Evolutionary conservation across 1,284 basidiomycete genomes (phyloP), one percentile per base, ranked within the genome.

Genomic region (Rugosomyces carneus): DNA sequence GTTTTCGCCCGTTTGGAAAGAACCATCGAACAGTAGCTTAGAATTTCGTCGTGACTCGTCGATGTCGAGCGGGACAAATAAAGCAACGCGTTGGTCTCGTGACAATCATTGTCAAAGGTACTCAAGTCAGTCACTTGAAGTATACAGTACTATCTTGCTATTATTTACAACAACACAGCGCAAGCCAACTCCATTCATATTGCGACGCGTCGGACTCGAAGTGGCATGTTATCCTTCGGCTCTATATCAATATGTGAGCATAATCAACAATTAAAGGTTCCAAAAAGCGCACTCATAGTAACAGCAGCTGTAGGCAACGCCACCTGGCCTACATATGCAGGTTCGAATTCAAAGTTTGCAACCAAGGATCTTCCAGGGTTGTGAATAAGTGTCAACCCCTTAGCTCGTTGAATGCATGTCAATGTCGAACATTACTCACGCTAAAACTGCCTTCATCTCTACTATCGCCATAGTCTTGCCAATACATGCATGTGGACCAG

Each of bases 381-480:
- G 19, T 6, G 16, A 36, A 2, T 5, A 8, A n/a, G n/a, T n/a
- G n/a, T n/a, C n/a, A n/a, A n/a, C n/a, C n/a, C n/a, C n/a, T n/a
- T n/a, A n/a, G n/a, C n/a, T n/a, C n/a, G n/a, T n/a, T n/a, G n/a
- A n/a, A n/a, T n/a, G n/a, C n/a, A n/a, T n/a, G n/a, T n/a, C 27
- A 4, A 29, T 37, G 20, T 3, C 7, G 24, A 20, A 35, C 1
- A 39, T 9, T 9, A 62, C 68, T 42, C 47, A 73, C 72, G 65
- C 61, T 15, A 70, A 45, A 10, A 71, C 66, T 36, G 67, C 68
- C 53, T 75, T 76, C 73, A 75, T 77, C 56, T 77, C 75, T 27
- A 70, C 65, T 18, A 76, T 66, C 0, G 72, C 65, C 75, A 77
- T 76, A 0, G 72, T 75, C 57, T 69, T 73, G 2, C 71, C 72